These are phyloP conservation scores for Protostelium mycophagum DNA, from an alignment of 78 protist species.

Conservation along the genomic window DNA sequence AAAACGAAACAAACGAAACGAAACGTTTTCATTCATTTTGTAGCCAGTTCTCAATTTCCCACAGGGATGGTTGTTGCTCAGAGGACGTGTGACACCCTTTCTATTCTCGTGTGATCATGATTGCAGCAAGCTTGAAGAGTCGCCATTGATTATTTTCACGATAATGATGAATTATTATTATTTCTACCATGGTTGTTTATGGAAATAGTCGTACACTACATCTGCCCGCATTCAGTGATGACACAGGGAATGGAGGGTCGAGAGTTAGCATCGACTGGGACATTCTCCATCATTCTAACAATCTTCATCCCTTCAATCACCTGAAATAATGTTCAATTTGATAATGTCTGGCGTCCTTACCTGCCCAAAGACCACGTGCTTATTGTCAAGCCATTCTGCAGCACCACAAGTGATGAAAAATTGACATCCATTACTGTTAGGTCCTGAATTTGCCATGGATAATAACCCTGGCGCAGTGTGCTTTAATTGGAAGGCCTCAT, in stretches of 20 bases:
- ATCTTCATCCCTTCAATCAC: slow-evolving; percentile 81
- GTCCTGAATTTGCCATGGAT: slow-evolving; percentile 88
- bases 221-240: slow-evolving; percentile 83
- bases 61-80: too few species aligned
- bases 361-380: slow-evolving; percentile 97
- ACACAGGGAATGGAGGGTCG: slow-evolving; percentile 57
- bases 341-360: slow-evolving; percentile 3
- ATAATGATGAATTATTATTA: too few species aligned
- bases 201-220: slow-evolving; percentile 20
- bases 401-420: slow-evolving; percentile 81
- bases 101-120: too few species aligned
- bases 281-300: slow-evolving; percentile 71
- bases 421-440: slow-evolving; percentile 95
- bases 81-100: too few species aligned
- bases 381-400: slow-evolving; percentile 88
- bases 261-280: slow-evolving; percentile 39
- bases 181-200: too few species aligned
- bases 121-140: too few species aligned
- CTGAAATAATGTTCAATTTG: not conserved
- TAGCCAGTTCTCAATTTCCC: too few species aligned
- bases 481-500: slow-evolving; percentile 90
- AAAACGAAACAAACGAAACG: too few species aligned
- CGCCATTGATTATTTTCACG: too few species aligned
- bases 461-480: slow-evolving; percentile 87
- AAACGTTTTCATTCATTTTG: too few species aligned